Evolutionary conservation across 768 basidiomycete genomes (phyloP), one percentile per base, ranked within the genome.

Genomic region (Kwoniella botswanensis): DNA sequence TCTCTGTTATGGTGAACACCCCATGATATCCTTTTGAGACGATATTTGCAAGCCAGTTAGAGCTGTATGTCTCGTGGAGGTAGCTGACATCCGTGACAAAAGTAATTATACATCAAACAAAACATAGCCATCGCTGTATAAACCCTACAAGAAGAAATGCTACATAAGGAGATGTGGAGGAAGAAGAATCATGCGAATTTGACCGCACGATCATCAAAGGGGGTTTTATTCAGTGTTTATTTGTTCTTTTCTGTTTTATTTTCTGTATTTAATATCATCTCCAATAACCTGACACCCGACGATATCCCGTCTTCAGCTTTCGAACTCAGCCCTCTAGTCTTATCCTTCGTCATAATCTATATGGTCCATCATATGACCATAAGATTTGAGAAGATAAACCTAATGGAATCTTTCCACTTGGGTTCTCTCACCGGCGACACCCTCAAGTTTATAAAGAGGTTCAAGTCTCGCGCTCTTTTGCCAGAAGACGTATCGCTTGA

Each of bases 401-500:
- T 52, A 73, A 44, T 73, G 72, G 67, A 59, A 64, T 26, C 72
- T 63, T 35, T 73, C 72, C 11, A 61, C 42, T 54, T 58, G 43
- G 4, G 72, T 70, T 46, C 68, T 57, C 41, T 74, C 72, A n/a
- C 68, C 72, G 1, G 53, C 52, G 22, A 74, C 72, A 53, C 72
- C 72, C 24, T 74, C 72, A 22, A 74, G 62, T 44, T 70, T 66
- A 60, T 74, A 74, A n/a, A 74, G 62, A 12, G 72, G 72, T 35
- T 74, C 62, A 46, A 74, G 58, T 3, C 70, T 35, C 4, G 65
- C 64, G 22, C 46, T 42, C 66, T 62, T 71, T 62, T 63, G 58
- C 43, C 43, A 65, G 53, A 79, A 73, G 41, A 82, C 55, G 58
- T 74, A 77, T 70, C 75, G 72, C 65, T 78, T 77, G 74, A 82